phyloP scores from a whole-genome alignment of 1,284 basidiomycete genomes.

The Ceratobasidium sp. region DNA sequence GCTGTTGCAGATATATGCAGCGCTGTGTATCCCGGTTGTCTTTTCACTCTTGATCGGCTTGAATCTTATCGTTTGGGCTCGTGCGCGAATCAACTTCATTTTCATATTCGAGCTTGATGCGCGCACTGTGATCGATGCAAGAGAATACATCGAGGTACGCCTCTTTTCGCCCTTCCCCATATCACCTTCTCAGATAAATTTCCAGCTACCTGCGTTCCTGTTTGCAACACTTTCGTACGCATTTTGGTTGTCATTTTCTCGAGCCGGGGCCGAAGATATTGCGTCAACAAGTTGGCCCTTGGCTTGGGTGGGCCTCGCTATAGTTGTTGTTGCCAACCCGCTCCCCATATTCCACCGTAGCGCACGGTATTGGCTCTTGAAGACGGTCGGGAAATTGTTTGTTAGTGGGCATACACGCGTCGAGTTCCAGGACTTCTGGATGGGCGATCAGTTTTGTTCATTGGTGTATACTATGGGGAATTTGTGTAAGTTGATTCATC shows the following conservation, averaged over 20 bases:
- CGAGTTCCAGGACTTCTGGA: conserved; percentile 86
- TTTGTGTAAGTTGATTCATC: neutral
- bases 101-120: conserved; percentile 91
- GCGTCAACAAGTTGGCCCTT: conserved; percentile 79
- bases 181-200: conserved; percentile 1
- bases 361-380: conserved; percentile 84
- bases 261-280: conserved; percentile 63
- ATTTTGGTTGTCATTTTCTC: conserved; percentile 86
- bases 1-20: conserved; percentile 83
- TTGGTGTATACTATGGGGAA: conserved; percentile 73
- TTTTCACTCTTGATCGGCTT: conserved; percentile 83
- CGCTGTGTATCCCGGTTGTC: conserved; percentile 77
- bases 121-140: conserved; percentile 78
- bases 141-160: conserved; percentile 82
- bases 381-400: conserved; percentile 68
- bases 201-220: conserved; percentile 80
- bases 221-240: conserved; percentile 80
- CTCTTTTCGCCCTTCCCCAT: neutral
- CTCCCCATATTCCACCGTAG: conserved; percentile 71
- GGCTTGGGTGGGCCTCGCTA: conserved; percentile 78
- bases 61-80: conserved; percentile 83
- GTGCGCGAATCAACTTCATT: conserved; percentile 83
- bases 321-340: conserved; percentile 78
- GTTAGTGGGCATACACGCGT: conserved; percentile 77
- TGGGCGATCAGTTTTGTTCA: conserved; percentile 87